Evolutionary conservation across 257 asterid genomes (phyloP).

Genomic region (Solanum etuberosum): DNA sequence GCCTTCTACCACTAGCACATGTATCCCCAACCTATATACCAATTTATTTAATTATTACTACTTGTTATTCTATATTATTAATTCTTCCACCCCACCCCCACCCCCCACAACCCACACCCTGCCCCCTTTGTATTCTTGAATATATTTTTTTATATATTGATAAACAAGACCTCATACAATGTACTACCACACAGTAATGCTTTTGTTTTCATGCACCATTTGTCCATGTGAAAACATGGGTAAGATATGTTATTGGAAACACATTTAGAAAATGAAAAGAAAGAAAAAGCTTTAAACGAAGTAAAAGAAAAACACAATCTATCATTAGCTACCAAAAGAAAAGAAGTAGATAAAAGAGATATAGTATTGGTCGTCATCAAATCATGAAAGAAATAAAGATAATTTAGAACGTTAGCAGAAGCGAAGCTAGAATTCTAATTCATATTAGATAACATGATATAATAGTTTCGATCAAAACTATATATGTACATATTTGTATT

Average conservation of each 20-base stretch:
- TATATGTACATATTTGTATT: neutral
- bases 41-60: neutral
- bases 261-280: neutral
- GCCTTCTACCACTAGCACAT: constrained; percentile 7
- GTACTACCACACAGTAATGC: constrained; percentile 26
- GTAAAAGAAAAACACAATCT: neutral
- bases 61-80: neutral
- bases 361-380: neutral
- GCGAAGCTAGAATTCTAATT: neutral
- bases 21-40: neutral
- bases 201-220: constrained; percentile 13
- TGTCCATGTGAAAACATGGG: constrained; percentile 10
- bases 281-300: neutral
- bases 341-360: neutral
- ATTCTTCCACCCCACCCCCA: neutral
- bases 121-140: neutral
- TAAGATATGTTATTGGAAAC: neutral
- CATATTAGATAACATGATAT: neutral
- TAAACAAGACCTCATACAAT: constrained; percentile 23
- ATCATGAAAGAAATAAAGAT: neutral
- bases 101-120: neutral
- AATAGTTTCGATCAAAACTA: neutral
- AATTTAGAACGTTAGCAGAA: neutral
- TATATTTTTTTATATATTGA: neutral
- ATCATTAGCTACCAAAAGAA: neutral